Percentiles rank a stretch among this genome's conserved stretches.
phyloP scores from a whole-genome alignment of 257 asterid genomes.

The Nicotiana sylvestris region DNA sequence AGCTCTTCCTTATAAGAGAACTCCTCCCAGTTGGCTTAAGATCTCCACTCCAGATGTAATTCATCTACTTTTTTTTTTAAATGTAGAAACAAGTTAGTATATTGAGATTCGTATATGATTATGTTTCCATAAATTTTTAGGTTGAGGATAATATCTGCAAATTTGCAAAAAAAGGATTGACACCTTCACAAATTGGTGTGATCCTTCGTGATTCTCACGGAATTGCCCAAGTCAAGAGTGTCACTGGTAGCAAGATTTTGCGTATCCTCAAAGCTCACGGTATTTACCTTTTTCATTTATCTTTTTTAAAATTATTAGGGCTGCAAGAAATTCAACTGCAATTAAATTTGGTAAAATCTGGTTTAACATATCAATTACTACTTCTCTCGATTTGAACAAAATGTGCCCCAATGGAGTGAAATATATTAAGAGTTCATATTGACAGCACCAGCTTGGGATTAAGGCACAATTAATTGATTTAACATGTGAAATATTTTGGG shows the following conservation, averaged over 20 bases:
- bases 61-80: not conserved
- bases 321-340: slow-evolving; percentile 36
- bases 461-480: not conserved
- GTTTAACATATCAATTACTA: not conserved
- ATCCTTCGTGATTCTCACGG: slow-evolving; percentile 66
- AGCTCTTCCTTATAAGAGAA: slow-evolving; percentile 63
- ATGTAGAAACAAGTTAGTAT: not conserved
- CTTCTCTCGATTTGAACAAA: not conserved
- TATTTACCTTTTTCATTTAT: not conserved
- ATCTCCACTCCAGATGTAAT: slow-evolving; percentile 29
- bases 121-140: slow-evolving; percentile 19
- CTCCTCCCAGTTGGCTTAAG: slow-evolving; percentile 74
- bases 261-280: slow-evolving; percentile 9
- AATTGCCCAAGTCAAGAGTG: slow-evolving; percentile 9
- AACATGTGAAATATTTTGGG: not conserved
- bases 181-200: slow-evolving; percentile 70
- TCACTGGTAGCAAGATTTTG: not conserved
- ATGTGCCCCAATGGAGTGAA: not conserved
- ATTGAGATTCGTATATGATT: not conserved
- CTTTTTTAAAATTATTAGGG: not conserved
- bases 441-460: not conserved
- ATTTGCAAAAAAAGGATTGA: slow-evolving; percentile 33
- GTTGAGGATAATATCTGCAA: slow-evolving; percentile 72
- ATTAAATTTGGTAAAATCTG: not conserved
- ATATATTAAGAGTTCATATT: not conserved